phyloP scores from a whole-genome alignment of 2,329 filamentous ascomycete species.

The Claviceps humidiphila region DNA sequence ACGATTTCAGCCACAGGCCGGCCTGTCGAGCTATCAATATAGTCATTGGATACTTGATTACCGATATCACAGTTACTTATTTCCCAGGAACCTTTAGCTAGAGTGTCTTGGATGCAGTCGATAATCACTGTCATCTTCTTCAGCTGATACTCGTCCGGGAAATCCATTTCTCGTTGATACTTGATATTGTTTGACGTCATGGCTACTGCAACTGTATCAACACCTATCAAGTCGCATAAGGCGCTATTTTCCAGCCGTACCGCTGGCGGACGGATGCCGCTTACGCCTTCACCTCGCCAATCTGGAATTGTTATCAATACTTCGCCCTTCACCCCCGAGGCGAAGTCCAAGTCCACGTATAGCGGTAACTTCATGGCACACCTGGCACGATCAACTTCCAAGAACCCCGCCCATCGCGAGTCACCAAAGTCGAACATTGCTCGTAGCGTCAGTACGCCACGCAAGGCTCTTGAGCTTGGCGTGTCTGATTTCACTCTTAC shows the following conservation, averaged over 20 bases:
- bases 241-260: constrained; percentile 86
- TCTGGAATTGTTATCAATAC: constrained; percentile 45
- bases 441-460: constrained; percentile 58
- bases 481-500: constrained; percentile 87
- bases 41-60: constrained; percentile 33
- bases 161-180: constrained; percentile 10
- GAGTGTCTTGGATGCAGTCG: constrained; percentile 46
- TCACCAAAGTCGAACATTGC: constrained; percentile 97
- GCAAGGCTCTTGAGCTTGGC: constrained; percentile 72
- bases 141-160: constrained; percentile 31
- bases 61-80: constrained; percentile 31
- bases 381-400: constrained; percentile 56
- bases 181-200: constrained; percentile 39
- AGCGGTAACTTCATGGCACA: constrained; percentile 67
- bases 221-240: constrained; percentile 88
- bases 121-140: constrained; percentile 25
- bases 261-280: constrained; percentile 84
- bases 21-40: constrained; percentile 28
- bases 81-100: constrained; percentile 43
- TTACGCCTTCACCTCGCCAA: constrained; percentile 80
- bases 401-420: constrained; percentile 54
- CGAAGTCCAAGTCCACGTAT: constrained; percentile 60
- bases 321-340: constrained; percentile 69
- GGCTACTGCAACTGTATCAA: constrained; percentile 71
- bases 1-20: constrained; percentile 25